Percentiles rank a stretch among this genome's conserved stretches.
phyloP scores from a whole-genome alignment of 2,329 filamentous ascomycete species.

The Graphilbum ipis-grandicollis region DNA sequence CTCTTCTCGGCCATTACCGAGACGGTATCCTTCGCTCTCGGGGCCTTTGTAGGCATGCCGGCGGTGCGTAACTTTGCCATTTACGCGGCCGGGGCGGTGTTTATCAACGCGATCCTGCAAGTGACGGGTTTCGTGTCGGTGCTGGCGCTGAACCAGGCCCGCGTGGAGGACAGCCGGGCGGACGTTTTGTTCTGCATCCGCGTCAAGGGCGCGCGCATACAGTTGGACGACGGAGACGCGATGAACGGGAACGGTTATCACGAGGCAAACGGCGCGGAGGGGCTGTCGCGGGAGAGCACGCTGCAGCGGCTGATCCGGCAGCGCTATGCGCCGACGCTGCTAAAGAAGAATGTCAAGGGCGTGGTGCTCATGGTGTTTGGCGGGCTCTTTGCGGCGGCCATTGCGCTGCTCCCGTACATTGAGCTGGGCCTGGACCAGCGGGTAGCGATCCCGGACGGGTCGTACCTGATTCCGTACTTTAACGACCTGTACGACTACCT shows the following conservation, averaged over 20 bases:
- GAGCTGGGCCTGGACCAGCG: conserved; percentile 84
- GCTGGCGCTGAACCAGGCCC: conserved; percentile 73
- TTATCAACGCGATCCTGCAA: conserved; percentile 93
- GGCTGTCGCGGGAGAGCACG: conserved; percentile 65
- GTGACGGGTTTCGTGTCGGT: conserved; percentile 95
- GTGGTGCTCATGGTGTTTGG: conserved; percentile 66
- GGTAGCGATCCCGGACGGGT: conserved; percentile 82
- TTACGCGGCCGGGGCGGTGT: conserved; percentile 87
- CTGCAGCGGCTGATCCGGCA: conserved; percentile 83
- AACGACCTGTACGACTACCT: conserved; percentile 91
- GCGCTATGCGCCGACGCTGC: conserved; percentile 64
- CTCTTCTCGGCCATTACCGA: conserved; percentile 89
- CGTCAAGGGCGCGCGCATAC: conserved; percentile 52
- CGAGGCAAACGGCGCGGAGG: conserved; percentile 45
- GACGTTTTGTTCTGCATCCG: conserved; percentile 87
- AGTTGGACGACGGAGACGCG: background rate
- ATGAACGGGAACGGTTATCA: conserved; percentile 14
- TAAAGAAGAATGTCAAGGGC: conserved; percentile 67
- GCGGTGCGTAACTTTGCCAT: conserved; percentile 94
- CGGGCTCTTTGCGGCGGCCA: conserved; percentile 67
- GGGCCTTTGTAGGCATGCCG: conserved; percentile 91
- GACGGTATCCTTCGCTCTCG: conserved; percentile 81
- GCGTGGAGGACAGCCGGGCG: conserved; percentile 74
- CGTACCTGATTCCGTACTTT: conserved; percentile 91
- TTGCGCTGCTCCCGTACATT: conserved; percentile 72